phyloP scores from a whole-genome alignment of 2,329 filamentous ascomycete genomes.

The Arthrinium phaeospermum region DNA sequence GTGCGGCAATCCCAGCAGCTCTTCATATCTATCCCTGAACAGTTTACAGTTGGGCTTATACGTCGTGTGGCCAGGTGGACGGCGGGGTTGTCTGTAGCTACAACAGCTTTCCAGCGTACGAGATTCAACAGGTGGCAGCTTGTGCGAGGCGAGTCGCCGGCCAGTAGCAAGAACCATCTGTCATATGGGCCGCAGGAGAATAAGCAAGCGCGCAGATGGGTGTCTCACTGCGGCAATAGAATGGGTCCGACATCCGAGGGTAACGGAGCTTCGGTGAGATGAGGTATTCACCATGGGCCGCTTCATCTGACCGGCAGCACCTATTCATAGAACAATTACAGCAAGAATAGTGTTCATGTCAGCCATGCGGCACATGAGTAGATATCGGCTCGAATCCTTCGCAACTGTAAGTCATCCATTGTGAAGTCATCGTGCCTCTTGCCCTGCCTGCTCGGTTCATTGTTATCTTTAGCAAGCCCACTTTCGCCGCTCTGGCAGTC shows the following conservation, averaged over 20 bases:
- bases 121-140: not conserved
- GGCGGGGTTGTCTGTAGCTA: not conserved
- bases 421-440: not conserved
- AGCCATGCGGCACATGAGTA: not conserved
- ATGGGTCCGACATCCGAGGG: not conserved
- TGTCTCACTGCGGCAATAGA: not conserved
- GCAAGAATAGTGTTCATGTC: not conserved
- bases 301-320: not conserved
- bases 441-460: not conserved
- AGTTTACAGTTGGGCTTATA: not conserved
- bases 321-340: not conserved
- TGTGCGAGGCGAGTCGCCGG: not conserved
- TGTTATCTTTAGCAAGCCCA: not conserved
- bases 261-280: conserved; percentile 6
- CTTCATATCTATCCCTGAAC: not conserved
- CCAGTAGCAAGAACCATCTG: not conserved
- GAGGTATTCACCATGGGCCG: not conserved
- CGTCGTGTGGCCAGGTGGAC: not conserved
- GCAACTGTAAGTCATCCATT: not conserved
- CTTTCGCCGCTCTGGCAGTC: not conserved
- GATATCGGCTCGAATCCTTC: conserved; percentile 2
- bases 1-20: not conserved
- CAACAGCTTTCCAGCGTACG: not conserved
- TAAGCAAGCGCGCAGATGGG: not conserved
- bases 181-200: not conserved